A percentile compares a stretch with the other conserved stretches of the same genome.
phyloP scores from a whole-genome alignment of 73 alveolate species.

The Uronychia binucleata region DNA sequence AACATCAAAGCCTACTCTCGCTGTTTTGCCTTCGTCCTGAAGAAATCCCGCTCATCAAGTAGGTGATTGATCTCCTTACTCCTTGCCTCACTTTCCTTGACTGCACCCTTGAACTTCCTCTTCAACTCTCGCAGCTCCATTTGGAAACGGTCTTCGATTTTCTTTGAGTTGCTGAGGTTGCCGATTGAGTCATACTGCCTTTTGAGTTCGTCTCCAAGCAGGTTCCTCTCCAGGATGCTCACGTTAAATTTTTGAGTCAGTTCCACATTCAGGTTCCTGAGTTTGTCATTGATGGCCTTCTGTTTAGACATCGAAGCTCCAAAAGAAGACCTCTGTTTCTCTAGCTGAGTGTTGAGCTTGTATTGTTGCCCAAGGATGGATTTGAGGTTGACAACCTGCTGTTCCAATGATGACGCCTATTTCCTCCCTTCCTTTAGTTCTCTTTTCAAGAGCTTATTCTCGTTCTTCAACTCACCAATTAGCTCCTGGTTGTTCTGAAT shows the following conservation, averaged over 20 bases:
- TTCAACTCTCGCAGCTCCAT: background rate
- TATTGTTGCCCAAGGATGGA: background rate
- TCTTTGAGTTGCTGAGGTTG: constrained; percentile 7
- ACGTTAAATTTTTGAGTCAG: constrained; percentile 21
- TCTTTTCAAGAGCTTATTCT: background rate
- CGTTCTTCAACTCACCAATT: background rate
- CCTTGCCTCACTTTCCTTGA: background rate
- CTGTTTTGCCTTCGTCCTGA: background rate
- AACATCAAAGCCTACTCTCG: background rate
- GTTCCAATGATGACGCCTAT: background rate
- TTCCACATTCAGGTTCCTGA: constrained; percentile 22
- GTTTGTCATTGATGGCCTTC: constrained; percentile 41
- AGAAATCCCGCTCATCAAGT: background rate
- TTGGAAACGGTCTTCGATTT: constrained; percentile 4
- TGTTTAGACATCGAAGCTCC: constrained; percentile 28
- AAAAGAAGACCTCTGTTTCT: constrained; percentile 3
- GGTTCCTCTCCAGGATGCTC: constrained; percentile 40
- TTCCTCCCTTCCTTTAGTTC: background rate
- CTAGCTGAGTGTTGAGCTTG: background rate
- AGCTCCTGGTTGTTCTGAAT: background rate
- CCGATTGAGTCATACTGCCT: constrained; percentile 41
- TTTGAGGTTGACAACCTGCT: background rate
- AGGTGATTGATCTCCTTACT: background rate
- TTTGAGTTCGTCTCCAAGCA: constrained; percentile 52
- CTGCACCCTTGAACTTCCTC: background rate